These are phyloP conservation scores for Symbiotaphrina buchneri DNA, from an alignment of 495 filamentous ascomycete genomes.

Conservation along the genomic window DNA sequence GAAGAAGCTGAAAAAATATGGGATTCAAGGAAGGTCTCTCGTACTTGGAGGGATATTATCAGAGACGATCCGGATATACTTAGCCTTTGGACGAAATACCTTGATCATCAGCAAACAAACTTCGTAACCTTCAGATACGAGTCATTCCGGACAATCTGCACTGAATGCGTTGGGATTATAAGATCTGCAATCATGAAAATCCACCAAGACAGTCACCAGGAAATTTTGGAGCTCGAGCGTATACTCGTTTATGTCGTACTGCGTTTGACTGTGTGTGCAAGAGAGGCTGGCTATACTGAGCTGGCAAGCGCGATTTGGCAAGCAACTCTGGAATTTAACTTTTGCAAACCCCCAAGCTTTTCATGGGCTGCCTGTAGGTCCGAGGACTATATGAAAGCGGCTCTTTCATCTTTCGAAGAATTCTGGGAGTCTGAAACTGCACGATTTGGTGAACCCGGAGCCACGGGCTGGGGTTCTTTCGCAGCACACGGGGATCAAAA, in stretches of 20 bases:
- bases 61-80: conserved; percentile 32
- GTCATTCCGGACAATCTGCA: conserved; percentile 28
- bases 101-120: conserved; percentile 53
- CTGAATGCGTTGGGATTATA: conserved; percentile 28
- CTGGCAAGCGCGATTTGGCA: conserved; percentile 67
- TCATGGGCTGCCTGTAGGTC: conserved; percentile 3
- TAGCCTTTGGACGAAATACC: conserved; percentile 46
- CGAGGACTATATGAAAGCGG: conserved; percentile 6
- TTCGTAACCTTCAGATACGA: conserved; percentile 48
- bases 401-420: conserved; percentile 28
- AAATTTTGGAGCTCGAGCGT: conserved; percentile 12
- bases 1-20: conserved; percentile 48
- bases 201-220: conserved; percentile 7
- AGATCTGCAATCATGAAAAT: conserved; percentile 12
- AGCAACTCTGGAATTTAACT: conserved; percentile 50
- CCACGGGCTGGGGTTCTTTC: conserved; percentile 46
- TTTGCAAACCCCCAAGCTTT: conserved; percentile 24
- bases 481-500: conserved; percentile 11
- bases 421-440: conserved; percentile 81
- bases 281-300: conserved; percentile 52
- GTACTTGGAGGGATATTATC: conserved; percentile 40
- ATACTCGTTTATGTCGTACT: conserved; percentile 54
- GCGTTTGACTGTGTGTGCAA: conserved; percentile 45
- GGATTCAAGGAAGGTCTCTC: conserved; percentile 34
- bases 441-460: conserved; percentile 52